phyloP scores from a whole-genome alignment of 2,329 filamentous ascomycete species.

The Didymella arachidicola region DNA sequence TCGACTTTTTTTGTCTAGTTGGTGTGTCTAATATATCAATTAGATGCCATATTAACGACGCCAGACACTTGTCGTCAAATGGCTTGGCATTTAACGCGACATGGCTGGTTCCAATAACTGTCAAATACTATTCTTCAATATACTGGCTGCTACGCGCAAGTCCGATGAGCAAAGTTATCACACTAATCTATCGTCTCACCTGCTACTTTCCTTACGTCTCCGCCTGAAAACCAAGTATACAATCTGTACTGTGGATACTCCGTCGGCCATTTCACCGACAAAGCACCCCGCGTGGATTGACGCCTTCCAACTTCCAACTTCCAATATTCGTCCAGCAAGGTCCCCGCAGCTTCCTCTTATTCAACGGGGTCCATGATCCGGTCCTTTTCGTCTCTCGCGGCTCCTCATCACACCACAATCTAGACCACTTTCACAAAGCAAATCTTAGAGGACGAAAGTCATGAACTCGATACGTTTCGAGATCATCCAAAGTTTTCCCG shows the following conservation, averaged over 20 bases:
- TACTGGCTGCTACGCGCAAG: background rate
- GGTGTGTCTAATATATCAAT: too few species aligned
- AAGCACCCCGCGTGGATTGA: background rate
- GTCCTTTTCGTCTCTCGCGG: background rate
- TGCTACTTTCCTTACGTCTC: background rate
- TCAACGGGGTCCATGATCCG: background rate
- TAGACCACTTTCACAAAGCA: conserved; percentile 1
- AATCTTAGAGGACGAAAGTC: background rate
- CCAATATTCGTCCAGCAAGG: background rate
- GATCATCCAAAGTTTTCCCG: background rate
- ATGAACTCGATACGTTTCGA: conserved; percentile 14
- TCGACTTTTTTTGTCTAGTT: too few species aligned
- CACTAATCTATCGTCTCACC: background rate
- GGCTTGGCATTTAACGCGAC: too few species aligned
- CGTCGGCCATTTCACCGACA: background rate
- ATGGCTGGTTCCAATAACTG: background rate
- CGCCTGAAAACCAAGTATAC: background rate
- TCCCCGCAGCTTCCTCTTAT: conserved; percentile 8
- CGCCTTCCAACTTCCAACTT: background rate
- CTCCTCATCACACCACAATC: conserved; percentile 6
- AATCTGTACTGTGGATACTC: background rate
- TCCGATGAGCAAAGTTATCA: background rate
- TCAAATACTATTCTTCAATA: background rate
- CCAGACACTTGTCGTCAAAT: too few species aligned
- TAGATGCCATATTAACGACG: too few species aligned